phyloP scores from a whole-genome alignment of 768 basidiomycete species.

The Hortiboletus flavorubellus region DNA sequence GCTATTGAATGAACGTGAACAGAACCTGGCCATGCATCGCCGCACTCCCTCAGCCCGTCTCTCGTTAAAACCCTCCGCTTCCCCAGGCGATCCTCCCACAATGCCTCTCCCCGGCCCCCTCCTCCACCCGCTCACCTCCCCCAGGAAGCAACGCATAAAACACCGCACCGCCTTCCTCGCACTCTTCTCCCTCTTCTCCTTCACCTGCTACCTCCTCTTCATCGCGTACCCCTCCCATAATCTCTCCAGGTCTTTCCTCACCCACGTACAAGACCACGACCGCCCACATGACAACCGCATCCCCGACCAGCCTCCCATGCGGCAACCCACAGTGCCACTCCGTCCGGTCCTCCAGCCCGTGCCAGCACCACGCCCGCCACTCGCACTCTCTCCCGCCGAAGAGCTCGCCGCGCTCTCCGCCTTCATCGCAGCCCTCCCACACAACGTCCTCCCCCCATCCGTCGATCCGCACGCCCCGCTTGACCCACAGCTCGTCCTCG shows the following conservation, averaged over 20 bases:
- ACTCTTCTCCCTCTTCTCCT: slow-evolving; percentile 46
- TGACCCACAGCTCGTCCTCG: slow-evolving; percentile 78
- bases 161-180: slow-evolving; percentile 54
- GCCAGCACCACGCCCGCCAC: slow-evolving; percentile 32
- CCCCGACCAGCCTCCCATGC: slow-evolving; percentile 22
- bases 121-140: slow-evolving; percentile 19
- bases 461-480: slow-evolving; percentile 64
- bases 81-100: not conserved
- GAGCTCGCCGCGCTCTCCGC: slow-evolving; percentile 74
- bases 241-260: slow-evolving; percentile 35
- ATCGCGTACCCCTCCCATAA: slow-evolving; percentile 42
- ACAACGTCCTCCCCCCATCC: slow-evolving; percentile 67
- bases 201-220: slow-evolving; percentile 57
- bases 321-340: slow-evolving; percentile 15
- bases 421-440: slow-evolving; percentile 69
- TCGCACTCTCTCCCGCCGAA: slow-evolving; percentile 49
- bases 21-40: slow-evolving; percentile 21
- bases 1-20: not conserved
- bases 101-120: slow-evolving; percentile 35
- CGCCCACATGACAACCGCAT: slow-evolving; percentile 20
- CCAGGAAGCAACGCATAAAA: slow-evolving; percentile 38
- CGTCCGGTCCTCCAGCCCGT: slow-evolving; percentile 14
- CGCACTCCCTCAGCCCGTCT: slow-evolving; percentile 24
- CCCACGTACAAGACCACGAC: slow-evolving; percentile 14
- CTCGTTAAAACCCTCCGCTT: slow-evolving; percentile 11